Percentiles rank a stretch among this genome's conserved stretches.
Evolutionary conservation across 352 stramenopile species (phyloP).

Genomic region (Phytophthora tentaculata): DNA sequence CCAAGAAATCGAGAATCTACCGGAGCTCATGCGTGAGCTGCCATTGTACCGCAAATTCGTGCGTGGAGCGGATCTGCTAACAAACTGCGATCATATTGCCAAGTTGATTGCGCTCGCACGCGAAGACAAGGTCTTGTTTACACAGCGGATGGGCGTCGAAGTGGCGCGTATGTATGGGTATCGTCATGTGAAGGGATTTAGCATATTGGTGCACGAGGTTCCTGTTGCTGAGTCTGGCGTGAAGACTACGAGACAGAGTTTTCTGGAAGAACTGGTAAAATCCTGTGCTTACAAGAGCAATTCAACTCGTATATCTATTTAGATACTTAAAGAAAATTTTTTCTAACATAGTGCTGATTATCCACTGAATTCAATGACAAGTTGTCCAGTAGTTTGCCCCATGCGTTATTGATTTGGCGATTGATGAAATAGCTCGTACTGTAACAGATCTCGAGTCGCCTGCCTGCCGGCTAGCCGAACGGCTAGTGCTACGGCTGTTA

Average conservation of each 20-base stretch:
- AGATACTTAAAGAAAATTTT: no score
- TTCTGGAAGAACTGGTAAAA: constrained; percentile 72
- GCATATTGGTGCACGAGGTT: constrained; percentile 56
- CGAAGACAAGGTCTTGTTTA: constrained; percentile 61
- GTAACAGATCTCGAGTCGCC: no score
- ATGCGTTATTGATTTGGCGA: no score
- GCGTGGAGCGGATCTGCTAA: constrained; percentile 66
- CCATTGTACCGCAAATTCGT: constrained; percentile 79
- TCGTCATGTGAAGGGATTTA: constrained; percentile 53
- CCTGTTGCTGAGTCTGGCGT: constrained; percentile 20
- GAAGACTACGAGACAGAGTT: constrained; percentile 44
- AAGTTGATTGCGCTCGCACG: constrained; percentile 55
- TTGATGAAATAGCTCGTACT: no score
- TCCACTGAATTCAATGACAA: no score
- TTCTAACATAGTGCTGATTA: no score
- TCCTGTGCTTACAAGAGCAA: no score
- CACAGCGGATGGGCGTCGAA: constrained; percentile 68
- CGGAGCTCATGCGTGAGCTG: constrained; percentile 49
- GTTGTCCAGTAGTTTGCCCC: no score
- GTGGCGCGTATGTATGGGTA: constrained; percentile 72
- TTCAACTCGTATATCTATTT: no score
- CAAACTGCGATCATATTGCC: constrained; percentile 63
- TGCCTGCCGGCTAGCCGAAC: no score
- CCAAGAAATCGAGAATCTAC: constrained; percentile 47
- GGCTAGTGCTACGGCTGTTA: no score